Evolutionary conservation across 306 rosid genomes (phyloP).

Genomic region (Citrullus mucosospermus): DNA sequence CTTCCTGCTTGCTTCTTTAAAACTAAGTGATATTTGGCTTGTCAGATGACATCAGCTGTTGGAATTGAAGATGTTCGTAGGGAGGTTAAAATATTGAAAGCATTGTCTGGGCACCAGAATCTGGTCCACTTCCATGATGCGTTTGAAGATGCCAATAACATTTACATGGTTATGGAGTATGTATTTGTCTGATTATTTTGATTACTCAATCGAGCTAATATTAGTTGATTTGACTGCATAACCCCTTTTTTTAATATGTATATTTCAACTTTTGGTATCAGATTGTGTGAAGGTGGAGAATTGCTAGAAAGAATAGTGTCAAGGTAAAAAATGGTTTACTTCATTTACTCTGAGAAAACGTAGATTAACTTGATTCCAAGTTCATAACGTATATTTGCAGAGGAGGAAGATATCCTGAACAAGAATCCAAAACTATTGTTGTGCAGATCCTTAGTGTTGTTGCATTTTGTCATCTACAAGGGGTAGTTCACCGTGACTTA

Average conservation of each 20-base stretch:
- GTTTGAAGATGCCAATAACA: conserved; percentile 73
- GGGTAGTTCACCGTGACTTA: conserved; percentile 90
- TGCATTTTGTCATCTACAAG: conserved; percentile 88
- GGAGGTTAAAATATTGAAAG: conserved; percentile 93
- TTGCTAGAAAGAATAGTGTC: conserved; percentile 82
- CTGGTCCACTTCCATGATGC: conserved; percentile 78
- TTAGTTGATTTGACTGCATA: too few species aligned
- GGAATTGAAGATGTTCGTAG: conserved; percentile 91
- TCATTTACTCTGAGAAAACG: not conserved
- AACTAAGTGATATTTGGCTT: conserved; percentile 8
- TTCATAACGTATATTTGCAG: conserved; percentile 25
- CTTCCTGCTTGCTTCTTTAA: too few species aligned
- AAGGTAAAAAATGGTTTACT: conserved; percentile 33
- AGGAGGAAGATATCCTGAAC: conserved; percentile 93
- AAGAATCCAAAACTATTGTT: conserved; percentile 78
- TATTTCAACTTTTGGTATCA: conserved; percentile 6
- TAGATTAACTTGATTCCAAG: not conserved
- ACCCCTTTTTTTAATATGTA: not conserved
- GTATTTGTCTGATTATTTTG: conserved; percentile 2
- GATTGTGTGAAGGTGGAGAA: conserved; percentile 98
- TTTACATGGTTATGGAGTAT: conserved; percentile 98
- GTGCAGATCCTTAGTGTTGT: conserved; percentile 73
- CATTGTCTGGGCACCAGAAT: conserved; percentile 77
- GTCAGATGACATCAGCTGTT: conserved; percentile 90
- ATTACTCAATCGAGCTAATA: not conserved